Percentiles rank a stretch among this genome's conserved stretches.
phyloP scores from a whole-genome alignment of 202 grass and related monocot genomes.

The Elaeis oleifera region DNA sequence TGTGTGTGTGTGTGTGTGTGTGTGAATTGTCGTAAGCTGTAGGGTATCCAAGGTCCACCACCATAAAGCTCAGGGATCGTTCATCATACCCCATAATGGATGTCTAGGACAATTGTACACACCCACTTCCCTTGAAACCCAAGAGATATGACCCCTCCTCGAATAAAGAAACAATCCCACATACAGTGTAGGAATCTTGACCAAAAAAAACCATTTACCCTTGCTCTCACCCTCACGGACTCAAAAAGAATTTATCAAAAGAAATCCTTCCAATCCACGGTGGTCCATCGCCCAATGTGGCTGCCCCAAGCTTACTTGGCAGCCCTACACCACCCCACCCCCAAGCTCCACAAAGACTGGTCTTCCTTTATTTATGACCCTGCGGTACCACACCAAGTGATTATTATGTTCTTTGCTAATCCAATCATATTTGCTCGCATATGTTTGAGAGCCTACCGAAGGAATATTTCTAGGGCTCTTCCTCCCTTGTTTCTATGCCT shows the following conservation, averaged over 20 bases:
- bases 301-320: too few relatives aligned
- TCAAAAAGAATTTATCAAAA: too few relatives aligned
- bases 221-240: too few relatives aligned
- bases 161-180: conserved; percentile 13
- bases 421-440: conserved; percentile 72
- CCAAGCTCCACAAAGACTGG: too few relatives aligned
- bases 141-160: neutral
- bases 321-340: too few relatives aligned
- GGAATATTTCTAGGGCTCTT: conserved; percentile 91
- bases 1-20: too few relatives aligned
- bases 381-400: conserved; percentile 33
- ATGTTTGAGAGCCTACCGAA: conserved; percentile 72
- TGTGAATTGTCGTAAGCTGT: too few relatives aligned
- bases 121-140: too few relatives aligned
- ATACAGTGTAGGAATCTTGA: conserved; percentile 57
- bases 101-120: conserved; percentile 31
- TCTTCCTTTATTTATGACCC: conserved; percentile 16
- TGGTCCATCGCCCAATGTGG: too few relatives aligned
- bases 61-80: conserved; percentile 18
- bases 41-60: conserved; percentile 27
- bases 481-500: conserved; percentile 48
- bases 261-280: too few relatives aligned
- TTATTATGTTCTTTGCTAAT: conserved; percentile 52
- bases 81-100: conserved; percentile 44
- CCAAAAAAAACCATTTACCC: conserved; percentile 14